A percentile compares a stretch with the other conserved stretches of the same genome.
Evolutionary conservation across 305 asterid species (phyloP).

Genomic region (Solanum hybrid): DNA sequence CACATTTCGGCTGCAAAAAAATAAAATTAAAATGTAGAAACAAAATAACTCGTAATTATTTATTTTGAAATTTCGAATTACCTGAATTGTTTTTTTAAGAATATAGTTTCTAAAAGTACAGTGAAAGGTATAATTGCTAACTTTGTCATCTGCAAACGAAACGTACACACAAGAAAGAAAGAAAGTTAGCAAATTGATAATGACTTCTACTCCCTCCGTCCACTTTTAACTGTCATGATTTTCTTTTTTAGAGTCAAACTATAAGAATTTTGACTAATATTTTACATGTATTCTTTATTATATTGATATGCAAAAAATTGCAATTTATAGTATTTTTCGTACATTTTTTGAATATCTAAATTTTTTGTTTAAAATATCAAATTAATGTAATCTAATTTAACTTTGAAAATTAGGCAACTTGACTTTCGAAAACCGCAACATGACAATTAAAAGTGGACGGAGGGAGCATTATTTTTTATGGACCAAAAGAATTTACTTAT

Average conservation of each 20-base stretch:
- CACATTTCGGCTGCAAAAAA: conserved; percentile 47
- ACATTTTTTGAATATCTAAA: no score
- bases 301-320: no score
- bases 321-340: no score
- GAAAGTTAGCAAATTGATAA: neutral
- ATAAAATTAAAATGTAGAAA: neutral
- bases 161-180: neutral
- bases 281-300: neutral
- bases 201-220: neutral
- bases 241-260: no score
- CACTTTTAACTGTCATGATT: no score
- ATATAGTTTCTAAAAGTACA: conserved; percentile 61
- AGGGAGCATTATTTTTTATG: neutral
- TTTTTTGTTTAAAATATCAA: no score
- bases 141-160: conserved; percentile 71
- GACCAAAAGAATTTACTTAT: neutral
- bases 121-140: conserved; percentile 92
- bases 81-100: conserved; percentile 84
- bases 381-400: no score
- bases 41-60: conserved; percentile 21
- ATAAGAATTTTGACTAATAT: neutral
- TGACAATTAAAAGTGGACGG: neutral
- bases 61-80: neutral
- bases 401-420: no score
- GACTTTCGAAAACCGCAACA: no score